These are phyloP conservation scores for Yamadazyma triangularis DNA, from an alignment of 1,139 yeast species.

Conservation along the genomic window DNA sequence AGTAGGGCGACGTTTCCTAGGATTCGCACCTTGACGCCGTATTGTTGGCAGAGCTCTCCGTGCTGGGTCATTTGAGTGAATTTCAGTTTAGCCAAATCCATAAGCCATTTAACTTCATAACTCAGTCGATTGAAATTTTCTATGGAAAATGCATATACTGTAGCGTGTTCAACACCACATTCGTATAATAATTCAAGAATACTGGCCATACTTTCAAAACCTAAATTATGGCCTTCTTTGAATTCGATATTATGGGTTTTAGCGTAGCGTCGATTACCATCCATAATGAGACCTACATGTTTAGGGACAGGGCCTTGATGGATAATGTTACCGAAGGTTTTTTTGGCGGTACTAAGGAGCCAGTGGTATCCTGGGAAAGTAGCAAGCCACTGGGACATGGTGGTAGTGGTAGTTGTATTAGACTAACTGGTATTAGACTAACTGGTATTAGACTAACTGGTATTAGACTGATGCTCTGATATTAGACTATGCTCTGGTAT, in stretches of 20 bases:
- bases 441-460: too few species aligned
- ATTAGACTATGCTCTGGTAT: too few species aligned
- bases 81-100: constrained; percentile 79
- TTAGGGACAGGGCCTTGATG: constrained; percentile 80
- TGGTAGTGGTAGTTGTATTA: too few species aligned
- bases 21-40: constrained; percentile 68
- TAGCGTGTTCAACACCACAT: constrained; percentile 77
- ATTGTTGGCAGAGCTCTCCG: constrained; percentile 78
- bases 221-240: constrained; percentile 88
- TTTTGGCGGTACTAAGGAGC: constrained; percentile 41
- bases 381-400: constrained; percentile 37
- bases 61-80: constrained; percentile 68
- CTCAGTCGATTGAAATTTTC: constrained; percentile 87
- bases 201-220: constrained; percentile 80
- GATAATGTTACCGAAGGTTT: constrained; percentile 51
- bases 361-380: constrained; percentile 49
- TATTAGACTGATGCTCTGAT: not conserved
- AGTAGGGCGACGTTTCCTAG: constrained; percentile 69
- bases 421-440: too few species aligned
- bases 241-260: constrained; percentile 64
- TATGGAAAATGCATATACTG: constrained; percentile 92
- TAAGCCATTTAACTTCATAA: constrained; percentile 78
- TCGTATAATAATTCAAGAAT: constrained; percentile 80
- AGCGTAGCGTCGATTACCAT: constrained; percentile 92
- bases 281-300: constrained; percentile 95